Evolutionary conservation across 306 rosid species (phyloP).

Genomic region (Prunus mira): DNA sequence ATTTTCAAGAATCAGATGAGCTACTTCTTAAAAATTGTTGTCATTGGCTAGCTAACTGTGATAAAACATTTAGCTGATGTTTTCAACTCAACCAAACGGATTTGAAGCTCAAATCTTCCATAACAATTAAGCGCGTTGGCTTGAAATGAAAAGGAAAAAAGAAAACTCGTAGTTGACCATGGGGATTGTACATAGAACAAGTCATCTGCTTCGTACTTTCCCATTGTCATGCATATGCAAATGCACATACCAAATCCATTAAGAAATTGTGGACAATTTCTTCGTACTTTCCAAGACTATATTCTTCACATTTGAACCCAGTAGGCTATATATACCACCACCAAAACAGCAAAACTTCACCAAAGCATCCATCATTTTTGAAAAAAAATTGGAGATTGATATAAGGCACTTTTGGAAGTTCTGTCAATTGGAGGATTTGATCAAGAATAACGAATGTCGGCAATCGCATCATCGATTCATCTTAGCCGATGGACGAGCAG

Average conservation of each 20-base stretch:
- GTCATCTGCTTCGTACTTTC: background rate
- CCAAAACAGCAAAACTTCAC: background rate
- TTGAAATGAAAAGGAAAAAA: background rate
- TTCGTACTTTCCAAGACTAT: conserved; percentile 1
- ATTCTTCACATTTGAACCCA: background rate
- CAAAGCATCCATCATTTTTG: background rate
- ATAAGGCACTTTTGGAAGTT: background rate
- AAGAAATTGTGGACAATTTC: background rate
- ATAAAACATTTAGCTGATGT: too few species aligned
- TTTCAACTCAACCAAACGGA: too few species aligned
- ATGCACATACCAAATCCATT: background rate
- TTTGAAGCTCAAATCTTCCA: too few species aligned
- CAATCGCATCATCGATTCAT: background rate
- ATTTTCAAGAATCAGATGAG: too few species aligned
- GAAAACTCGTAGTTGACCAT: background rate
- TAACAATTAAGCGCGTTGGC: too few species aligned
- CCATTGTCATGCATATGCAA: too few species aligned
- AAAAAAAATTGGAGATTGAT: background rate
- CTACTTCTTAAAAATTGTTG: too few species aligned
- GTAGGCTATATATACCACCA: background rate
- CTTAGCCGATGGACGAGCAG: background rate
- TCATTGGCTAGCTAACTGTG: too few species aligned
- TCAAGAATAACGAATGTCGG: background rate
- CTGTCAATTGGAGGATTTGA: background rate
- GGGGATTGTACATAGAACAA: background rate